Base-by-base conservation (phyloP, 192 early-diverging fungal genomes). In the Phlyctochytrium arcticum region DNA sequence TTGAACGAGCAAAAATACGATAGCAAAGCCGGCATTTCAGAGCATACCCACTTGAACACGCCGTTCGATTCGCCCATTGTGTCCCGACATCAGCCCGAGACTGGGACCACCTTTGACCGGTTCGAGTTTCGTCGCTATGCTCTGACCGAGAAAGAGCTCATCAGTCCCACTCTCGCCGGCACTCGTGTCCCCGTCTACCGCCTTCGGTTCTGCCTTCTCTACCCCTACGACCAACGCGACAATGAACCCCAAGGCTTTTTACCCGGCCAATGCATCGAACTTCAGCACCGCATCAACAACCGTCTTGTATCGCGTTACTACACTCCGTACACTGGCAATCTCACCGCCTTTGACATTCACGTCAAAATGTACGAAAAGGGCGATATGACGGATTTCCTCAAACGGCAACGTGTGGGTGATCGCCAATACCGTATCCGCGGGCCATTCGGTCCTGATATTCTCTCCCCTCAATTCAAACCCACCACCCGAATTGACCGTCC, bases 351-450 rank as follows among this genome's bases (percentile, higher is more conserved):
- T 42, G 75, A 77, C 9, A 34, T 73, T 33, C 26, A 44, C n/a
- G 69, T 77, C 21, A 77, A 70, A 49, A 32, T 48, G 34, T 58
- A 42, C 15, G 56, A 33, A 9, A 15, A 60, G 6, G 71, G 71
- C 3, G 31, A 26, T 7, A 55, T 74, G 51, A 24, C 47, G 1
- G 27, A 50, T 8, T 70, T 37, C 46, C 62, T 78, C 39, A 19
- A 64, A 19, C 47, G 46, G 24, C 69, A 76, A 37, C 57, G 57
- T 39, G 53, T 61, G 15, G 76, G 73, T 12, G 76, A 78, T 35
- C 10, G 65, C 1, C 76, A 78, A 51, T 63, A 67, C 59, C 69
- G 69, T 60, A 71, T 78, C 37, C 67, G 76, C 30, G 76, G 76
- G 24, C 73, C 76, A 33, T 71, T 78, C 62, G 76, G 76, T 19